Evolutionary conservation across 2,329 filamentous ascomycete species (phyloP).

Genomic region (Fonsecaea pedrosoi): DNA sequence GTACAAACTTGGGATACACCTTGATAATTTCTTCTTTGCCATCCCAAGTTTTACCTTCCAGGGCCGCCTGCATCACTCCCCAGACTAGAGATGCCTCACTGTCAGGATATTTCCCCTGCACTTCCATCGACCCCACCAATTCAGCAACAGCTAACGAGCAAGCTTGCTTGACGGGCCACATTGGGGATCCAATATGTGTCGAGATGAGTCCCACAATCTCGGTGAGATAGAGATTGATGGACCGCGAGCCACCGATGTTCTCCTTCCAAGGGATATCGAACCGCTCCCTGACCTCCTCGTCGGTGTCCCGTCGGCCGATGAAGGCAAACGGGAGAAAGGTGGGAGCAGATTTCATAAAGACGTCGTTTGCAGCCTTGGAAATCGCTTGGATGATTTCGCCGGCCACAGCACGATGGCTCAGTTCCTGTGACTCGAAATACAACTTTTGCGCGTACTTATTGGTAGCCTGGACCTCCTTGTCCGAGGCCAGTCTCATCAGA

Average conservation of each 20-base stretch:
- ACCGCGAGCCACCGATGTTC: slow-evolving; percentile 83
- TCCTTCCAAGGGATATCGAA: slow-evolving; percentile 88
- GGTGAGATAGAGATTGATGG: slow-evolving; percentile 79
- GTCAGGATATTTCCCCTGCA: slow-evolving; percentile 60
- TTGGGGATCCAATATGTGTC: slow-evolving; percentile 74
- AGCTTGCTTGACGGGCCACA: slow-evolving; percentile 90
- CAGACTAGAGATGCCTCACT: slow-evolving; percentile 71
- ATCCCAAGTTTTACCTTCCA: slow-evolving; percentile 88
- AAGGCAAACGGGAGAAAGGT: slow-evolving; percentile 86
- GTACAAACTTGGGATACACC: slow-evolving; percentile 78
- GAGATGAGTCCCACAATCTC: slow-evolving; percentile 78
- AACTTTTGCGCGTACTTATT: slow-evolving; percentile 66
- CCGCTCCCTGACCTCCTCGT: slow-evolving; percentile 78
- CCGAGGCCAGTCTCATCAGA: slow-evolving; percentile 70
- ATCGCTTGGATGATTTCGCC: slow-evolving; percentile 84
- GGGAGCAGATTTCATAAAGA: slow-evolving; percentile 78
- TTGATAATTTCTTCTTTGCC: slow-evolving; percentile 86
- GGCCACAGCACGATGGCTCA: slow-evolving; percentile 73
- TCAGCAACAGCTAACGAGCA: slow-evolving; percentile 81
- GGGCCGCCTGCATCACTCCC: slow-evolving; percentile 80
- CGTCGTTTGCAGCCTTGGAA: slow-evolving; percentile 85
- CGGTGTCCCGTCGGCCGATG: slow-evolving; percentile 82
- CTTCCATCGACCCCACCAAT: slow-evolving; percentile 68
- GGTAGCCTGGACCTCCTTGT: slow-evolving; percentile 63
- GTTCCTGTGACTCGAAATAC: slow-evolving; percentile 84